Conservation (phyloP, 495 filamentous ascomycete species). For the Xylaria sp. region DNA sequence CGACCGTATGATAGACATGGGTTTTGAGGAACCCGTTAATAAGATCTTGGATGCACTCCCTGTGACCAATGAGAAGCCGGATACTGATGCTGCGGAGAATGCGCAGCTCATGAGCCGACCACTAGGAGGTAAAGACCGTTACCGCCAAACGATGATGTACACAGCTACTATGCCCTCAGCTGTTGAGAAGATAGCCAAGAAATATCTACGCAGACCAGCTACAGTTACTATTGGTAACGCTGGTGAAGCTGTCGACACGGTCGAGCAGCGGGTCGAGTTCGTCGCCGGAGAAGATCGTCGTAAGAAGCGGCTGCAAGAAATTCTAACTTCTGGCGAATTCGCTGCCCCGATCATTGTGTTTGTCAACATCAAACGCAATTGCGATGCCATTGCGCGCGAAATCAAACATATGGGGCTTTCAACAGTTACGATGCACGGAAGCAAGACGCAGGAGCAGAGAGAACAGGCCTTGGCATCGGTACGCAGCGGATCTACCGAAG, state of each 20-base stretch:
- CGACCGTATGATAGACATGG: slow-evolving; percentile 98
- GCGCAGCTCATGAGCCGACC: slow-evolving; percentile 82
- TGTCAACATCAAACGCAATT: slow-evolving; percentile 99
- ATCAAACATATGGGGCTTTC: slow-evolving; percentile 95
- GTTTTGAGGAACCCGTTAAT: slow-evolving; percentile 97
- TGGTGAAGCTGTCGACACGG: slow-evolving; percentile 97
- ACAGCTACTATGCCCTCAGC: slow-evolving; percentile 96
- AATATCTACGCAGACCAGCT: slow-evolving; percentile 92
- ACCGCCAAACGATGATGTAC: slow-evolving; percentile 99
- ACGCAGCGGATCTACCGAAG: slow-evolving; percentile 77
- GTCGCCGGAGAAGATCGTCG: slow-evolving; percentile 92
- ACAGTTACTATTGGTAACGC: slow-evolving; percentile 94
- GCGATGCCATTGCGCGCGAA: slow-evolving; percentile 92
- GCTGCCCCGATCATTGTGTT: slow-evolving; percentile 96
- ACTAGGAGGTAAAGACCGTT: slow-evolving; percentile 82
- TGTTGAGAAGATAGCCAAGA: slow-evolving; percentile 94
- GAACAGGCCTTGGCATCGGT: slow-evolving; percentile 91
- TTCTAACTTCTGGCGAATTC: slow-evolving; percentile 86
- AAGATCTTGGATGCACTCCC: slow-evolving; percentile 98
- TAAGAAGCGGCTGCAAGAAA: slow-evolving; percentile 94
- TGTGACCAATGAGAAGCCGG: slow-evolving; percentile 93
- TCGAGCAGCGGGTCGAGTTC: slow-evolving; percentile 97
- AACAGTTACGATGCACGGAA: slow-evolving; percentile 89
- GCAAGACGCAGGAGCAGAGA: slow-evolving; percentile 97
- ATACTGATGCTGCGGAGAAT: slow-evolving; percentile 93